Conservation (phyloP, 2,329 filamentous ascomycete species). For the Sclerotinia spermophila region DNA sequence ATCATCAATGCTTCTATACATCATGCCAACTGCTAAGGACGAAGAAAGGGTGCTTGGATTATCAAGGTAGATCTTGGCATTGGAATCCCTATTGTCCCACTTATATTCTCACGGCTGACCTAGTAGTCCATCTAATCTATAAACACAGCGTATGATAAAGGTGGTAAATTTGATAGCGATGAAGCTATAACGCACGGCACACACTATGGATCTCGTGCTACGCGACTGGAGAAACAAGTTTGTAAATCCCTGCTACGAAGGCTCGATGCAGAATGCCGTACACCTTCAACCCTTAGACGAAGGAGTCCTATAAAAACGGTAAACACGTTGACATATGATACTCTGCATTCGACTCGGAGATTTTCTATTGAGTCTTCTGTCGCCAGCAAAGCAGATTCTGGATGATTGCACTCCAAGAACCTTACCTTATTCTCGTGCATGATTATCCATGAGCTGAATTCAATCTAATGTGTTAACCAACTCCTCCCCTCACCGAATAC, state of each 20-base stretch:
- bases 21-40: neutral
- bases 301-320: neutral
- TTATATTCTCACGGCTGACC: constrained; percentile 4
- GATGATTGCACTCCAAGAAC: neutral
- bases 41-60: neutral
- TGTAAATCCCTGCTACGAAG: constrained; percentile 6
- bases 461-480: neutral
- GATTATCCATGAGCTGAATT: neutral
- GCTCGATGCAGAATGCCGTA: constrained; percentile 8
- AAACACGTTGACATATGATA: constrained; percentile 3
- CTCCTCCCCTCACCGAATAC: neutral
- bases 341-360: neutral
- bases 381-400: neutral
- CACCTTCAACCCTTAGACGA: neutral
- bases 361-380: neutral
- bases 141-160: constrained; percentile 10
- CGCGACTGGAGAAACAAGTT: neutral
- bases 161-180: constrained; percentile 16
- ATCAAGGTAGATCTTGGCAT: neutral
- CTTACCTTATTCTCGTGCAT: neutral
- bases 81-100: neutral
- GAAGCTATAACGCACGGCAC: neutral
- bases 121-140: constrained; percentile 9
- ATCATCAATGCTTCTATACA: neutral
- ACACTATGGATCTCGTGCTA: constrained; percentile 7